Base-by-base conservation (phyloP, 2,329 filamentous ascomycete species). In the Penicillium sp. region DNA sequence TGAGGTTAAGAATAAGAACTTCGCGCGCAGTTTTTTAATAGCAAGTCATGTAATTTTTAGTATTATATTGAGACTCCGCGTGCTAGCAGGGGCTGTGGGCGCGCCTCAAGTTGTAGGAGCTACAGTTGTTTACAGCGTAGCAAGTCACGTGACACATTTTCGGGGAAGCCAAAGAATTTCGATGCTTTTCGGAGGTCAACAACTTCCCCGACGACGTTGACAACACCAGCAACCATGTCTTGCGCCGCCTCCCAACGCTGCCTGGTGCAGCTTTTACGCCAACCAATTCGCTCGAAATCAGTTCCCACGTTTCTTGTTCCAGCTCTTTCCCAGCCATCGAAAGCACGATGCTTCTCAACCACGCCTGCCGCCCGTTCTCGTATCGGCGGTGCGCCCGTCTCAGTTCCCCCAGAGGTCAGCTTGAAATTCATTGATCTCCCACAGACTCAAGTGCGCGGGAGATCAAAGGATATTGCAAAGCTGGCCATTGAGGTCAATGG, bases 391-490 rank as follows among this genome's bases (percentile, higher is more conserved):
- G 89, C 89, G 59, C 83, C 89, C 23, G 83, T 96, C 53, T 86
- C 90, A 55, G 81, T 96, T 30, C 93, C 93, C 0, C 87, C 89
- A 0, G 89, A 90, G 61, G 94, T 99, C 57, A 88, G 88, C 52
- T 80, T 99, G 61, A 77, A 74, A 43, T 77, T 83, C 11, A 76
- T 92, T 57, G 82, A 88, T 59, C 82, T 91, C 59, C 83, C 86
- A 3, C 75, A 72, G 67, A 79, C 74, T 62, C 80, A 83, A 60
- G 75, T 78, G 54, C 85, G 83, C 42, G 82, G 83, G 40, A 86
- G 84, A 60, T 79, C 84, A 63, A 78, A 79, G 61, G 82, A 86
- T 64, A 77, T 83, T 30, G 85, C 83, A 67, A 83, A 85, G 63
- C 88, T 79, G 45, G 70, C 70, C 2, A 83, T 96, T 53, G 86